Evolutionary conservation across 768 basidiomycete species (phyloP).

Genomic region (Pisolithus marmoratus): DNA sequence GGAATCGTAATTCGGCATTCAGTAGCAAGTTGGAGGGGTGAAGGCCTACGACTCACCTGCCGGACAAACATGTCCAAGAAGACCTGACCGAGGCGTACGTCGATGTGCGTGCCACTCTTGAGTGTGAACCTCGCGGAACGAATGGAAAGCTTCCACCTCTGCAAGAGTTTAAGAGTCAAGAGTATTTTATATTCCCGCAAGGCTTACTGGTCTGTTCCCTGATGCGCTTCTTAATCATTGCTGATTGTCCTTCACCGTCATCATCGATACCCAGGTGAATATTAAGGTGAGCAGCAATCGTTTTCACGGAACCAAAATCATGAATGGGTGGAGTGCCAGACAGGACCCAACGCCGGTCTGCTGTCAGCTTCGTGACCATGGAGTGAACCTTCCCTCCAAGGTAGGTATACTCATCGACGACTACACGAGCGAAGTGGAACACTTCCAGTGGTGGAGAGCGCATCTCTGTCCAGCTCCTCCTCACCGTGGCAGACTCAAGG

Average conservation of each 20-base stretch:
- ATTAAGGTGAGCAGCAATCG: slow-evolving; percentile 81
- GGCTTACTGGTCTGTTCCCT: slow-evolving; percentile 75
- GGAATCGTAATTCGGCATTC: slow-evolving; percentile 7
- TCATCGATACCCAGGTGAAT: slow-evolving; percentile 92
- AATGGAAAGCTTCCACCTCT: slow-evolving; percentile 93
- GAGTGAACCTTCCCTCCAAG: slow-evolving; percentile 75
- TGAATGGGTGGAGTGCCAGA: slow-evolving; percentile 93
- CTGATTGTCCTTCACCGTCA: slow-evolving; percentile 72
- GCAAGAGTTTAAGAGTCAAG: slow-evolving; percentile 14
- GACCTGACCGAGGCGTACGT: slow-evolving; percentile 70
- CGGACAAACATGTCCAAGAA: slow-evolving; percentile 82
- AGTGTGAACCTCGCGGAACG: slow-evolving; percentile 91
- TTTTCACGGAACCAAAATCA: slow-evolving; percentile 86
- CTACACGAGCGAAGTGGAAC: slow-evolving; percentile 85
- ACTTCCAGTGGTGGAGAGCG: slow-evolving; percentile 82
- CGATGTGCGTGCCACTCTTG: slow-evolving; percentile 90
- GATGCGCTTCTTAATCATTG: slow-evolving; percentile 72
- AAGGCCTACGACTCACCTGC: slow-evolving; percentile 47
- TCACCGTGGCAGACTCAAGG: slow-evolving; percentile 54
- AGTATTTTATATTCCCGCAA: background rate
- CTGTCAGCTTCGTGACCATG: slow-evolving; percentile 68
- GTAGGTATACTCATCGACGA: slow-evolving; percentile 95
- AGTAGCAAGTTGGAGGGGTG: slow-evolving; percentile 7
- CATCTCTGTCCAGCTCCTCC: slow-evolving; percentile 74
- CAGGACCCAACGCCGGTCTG: slow-evolving; percentile 88